Evolutionary conservation across 2,329 filamentous ascomycete genomes (phyloP).

Genomic region (Aspergillus transmontanensis): DNA sequence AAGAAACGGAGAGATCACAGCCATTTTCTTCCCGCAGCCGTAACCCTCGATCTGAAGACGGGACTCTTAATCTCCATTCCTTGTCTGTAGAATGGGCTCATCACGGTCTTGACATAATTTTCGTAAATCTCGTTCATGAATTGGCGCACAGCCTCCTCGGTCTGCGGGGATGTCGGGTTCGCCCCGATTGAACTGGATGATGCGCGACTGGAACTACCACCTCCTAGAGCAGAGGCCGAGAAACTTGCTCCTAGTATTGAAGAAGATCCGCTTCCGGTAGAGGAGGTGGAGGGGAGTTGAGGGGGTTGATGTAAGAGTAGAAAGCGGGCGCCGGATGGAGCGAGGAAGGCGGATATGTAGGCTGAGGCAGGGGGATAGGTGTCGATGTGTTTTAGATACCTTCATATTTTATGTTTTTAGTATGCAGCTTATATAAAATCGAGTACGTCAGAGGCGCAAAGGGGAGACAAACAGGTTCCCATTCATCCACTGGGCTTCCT

Average conservation of each 20-base stretch:
- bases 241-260: slow-evolving; percentile 33
- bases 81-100: slow-evolving; percentile 92
- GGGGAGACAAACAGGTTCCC: slow-evolving; percentile 69
- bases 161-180: slow-evolving; percentile 85
- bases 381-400: slow-evolving; percentile 96
- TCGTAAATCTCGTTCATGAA: slow-evolving; percentile 97
- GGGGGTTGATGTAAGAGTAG: slow-evolving; percentile 86
- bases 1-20: slow-evolving; percentile 54
- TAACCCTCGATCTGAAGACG: slow-evolving; percentile 79
- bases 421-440: background rate
- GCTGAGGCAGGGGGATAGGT: slow-evolving; percentile 83
- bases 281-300: slow-evolving; percentile 42
- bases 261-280: slow-evolving; percentile 27
- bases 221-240: slow-evolving; percentile 17
- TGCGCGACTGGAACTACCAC: slow-evolving; percentile 39
- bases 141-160: slow-evolving; percentile 91
- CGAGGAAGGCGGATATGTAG: slow-evolving; percentile 93
- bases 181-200: slow-evolving; percentile 73
- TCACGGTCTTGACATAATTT: slow-evolving; percentile 92
- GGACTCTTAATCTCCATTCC: slow-evolving; percentile 86
- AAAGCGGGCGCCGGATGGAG: slow-evolving; percentile 89
- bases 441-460: background rate
- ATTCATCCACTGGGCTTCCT: slow-evolving; percentile 92
- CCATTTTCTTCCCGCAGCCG: slow-evolving; percentile 89
- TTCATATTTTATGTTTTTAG: slow-evolving; percentile 37